Base-by-base conservation (phyloP, 139 green algal species). In the Picochlorum sp. region DNA sequence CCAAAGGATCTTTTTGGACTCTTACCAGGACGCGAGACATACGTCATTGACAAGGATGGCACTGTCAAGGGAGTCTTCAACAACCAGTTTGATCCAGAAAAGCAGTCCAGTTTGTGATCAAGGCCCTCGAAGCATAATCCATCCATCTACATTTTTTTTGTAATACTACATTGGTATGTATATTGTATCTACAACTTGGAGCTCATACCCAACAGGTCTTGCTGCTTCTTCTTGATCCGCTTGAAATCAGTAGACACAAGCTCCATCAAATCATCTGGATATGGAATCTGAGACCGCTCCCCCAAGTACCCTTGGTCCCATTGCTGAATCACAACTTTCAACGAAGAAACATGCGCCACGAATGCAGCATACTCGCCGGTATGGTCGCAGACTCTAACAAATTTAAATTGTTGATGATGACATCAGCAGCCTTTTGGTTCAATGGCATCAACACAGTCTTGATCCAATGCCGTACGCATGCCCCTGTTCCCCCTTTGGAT, bases 381-480 rank as follows among this genome's bases (percentile, higher is more conserved):
- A 92, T 74, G 3, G 45, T 32, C 2, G 68, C 38, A 0, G 74
- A 71, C 51, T 90, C 81, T 51, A 94, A 63, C 66, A 94, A 65
- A 65, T 92, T 81, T 16, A 80, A 61, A 52, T 68, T 61, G 34
- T 88, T 64, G 3, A 77, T 54, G 3, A 91, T 74, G 6, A 86
- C 67, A 47, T 79, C 63, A 1, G 77, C 76, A 4, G 81, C 86
- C 54, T 81, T 77, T 59, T 93, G 84, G 69, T 95, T 95, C 60
- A 95, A 63, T 3, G 88, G 88, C 77, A 93, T 86, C 56, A 95
- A 69, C 32, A 95, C 88, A 47, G 78, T 70, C 49, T 65, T 68
- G 82, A 94, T 93, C 88, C 88, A 95, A 23, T 75, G 66, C 71
- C 85, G 70, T 88, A 92, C 2, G 82, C 77, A 4, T 80, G 30